These are phyloP conservation scores for Aechmea fasciata DNA, from an alignment of 176 grass and related monocot species.

Conservation along the genomic window DNA sequence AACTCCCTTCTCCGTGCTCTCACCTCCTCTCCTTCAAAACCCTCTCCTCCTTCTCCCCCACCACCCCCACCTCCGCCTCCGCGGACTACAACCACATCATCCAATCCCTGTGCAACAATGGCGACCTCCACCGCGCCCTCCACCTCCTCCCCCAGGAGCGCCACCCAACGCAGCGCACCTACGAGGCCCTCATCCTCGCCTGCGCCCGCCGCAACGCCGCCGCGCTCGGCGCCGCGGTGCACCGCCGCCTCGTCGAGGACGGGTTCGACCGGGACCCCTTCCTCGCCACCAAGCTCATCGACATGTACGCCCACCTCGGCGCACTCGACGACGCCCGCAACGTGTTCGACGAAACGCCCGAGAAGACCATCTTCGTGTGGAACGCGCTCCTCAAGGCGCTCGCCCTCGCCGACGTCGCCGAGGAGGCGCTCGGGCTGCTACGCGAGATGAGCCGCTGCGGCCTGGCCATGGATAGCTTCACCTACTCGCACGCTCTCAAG, in stretches of 20 bases:
- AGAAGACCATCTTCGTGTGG: slow-evolving; percentile 75
- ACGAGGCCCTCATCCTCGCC: slow-evolving; percentile 54
- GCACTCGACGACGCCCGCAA: slow-evolving; percentile 44
- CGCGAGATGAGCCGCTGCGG: slow-evolving; percentile 43
- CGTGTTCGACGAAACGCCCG: slow-evolving; percentile 57
- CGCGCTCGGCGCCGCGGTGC: slow-evolving; percentile 28
- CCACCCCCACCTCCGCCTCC: neutral
- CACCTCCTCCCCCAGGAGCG: slow-evolving; percentile 46
- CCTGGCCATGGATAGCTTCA: slow-evolving; percentile 60
- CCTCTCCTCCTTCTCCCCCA: slow-evolving; percentile 13
- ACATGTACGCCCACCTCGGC: slow-evolving; percentile 43
- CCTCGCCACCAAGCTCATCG: slow-evolving; percentile 63
- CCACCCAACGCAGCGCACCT: slow-evolving; percentile 66
- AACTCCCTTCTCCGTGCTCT: slow-evolving; percentile 6
- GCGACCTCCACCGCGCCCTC: slow-evolving; percentile 35
- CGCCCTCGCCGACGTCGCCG: slow-evolving; percentile 38
- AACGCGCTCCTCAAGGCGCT: slow-evolving; percentile 70
- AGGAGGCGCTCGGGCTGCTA: slow-evolving; percentile 47
- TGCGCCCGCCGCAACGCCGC: slow-evolving; percentile 29
- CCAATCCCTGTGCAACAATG: slow-evolving; percentile 55
- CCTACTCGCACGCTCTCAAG: slow-evolving; percentile 66
- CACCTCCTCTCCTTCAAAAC: neutral
- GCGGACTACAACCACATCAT: slow-evolving; percentile 41
- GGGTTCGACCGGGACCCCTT: slow-evolving; percentile 50
- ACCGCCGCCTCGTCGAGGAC: slow-evolving; percentile 39